phyloP scores from a whole-genome alignment of 805 yeast genomes.

The Clavispora carvajalis region DNA sequence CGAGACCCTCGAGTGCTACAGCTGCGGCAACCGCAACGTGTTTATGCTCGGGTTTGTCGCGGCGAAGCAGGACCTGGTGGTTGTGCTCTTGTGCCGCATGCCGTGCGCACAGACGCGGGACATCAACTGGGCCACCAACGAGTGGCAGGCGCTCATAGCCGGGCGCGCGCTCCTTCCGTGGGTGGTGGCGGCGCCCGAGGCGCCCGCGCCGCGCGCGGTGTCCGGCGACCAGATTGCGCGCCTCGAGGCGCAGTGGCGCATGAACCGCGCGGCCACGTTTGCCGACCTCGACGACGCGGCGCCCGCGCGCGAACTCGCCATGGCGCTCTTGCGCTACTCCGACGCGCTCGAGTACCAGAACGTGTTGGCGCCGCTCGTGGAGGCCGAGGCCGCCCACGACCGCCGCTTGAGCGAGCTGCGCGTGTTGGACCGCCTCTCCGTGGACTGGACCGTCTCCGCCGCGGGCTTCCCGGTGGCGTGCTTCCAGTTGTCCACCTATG shows the following conservation, averaged over 20 bases:
- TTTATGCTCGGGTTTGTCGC: slow-evolving; percentile 82
- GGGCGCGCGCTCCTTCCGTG: slow-evolving; percentile 74
- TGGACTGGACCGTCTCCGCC: slow-evolving; percentile 67
- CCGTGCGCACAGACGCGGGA: slow-evolving; percentile 82
- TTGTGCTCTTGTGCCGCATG: slow-evolving; percentile 78
- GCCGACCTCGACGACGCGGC: slow-evolving; percentile 41
- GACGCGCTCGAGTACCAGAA: slow-evolving; percentile 85
- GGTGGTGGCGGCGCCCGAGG: slow-evolving; percentile 71
- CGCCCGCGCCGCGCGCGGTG: slow-evolving; percentile 49
- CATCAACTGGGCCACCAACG: slow-evolving; percentile 77
- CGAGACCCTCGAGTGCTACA: slow-evolving; percentile 80
- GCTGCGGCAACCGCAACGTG: slow-evolving; percentile 75
- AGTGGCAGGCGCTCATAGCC: slow-evolving; percentile 85
- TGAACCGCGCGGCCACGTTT: slow-evolving; percentile 65
- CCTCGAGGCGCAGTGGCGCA: slow-evolving; percentile 79
- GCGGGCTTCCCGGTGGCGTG: slow-evolving; percentile 64
- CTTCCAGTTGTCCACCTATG: slow-evolving; percentile 64
- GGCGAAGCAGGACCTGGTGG: slow-evolving; percentile 81
- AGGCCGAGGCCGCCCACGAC: slow-evolving; percentile 79
- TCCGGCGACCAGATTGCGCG: slow-evolving; percentile 60
- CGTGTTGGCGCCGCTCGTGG: slow-evolving; percentile 76
- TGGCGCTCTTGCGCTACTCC: slow-evolving; percentile 68
- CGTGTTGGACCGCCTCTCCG: slow-evolving; percentile 65
- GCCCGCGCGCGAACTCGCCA: slow-evolving; percentile 54
- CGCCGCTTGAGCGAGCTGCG: slow-evolving; percentile 69